These are phyloP conservation scores for Terana coerulea DNA, from an alignment of 768 basidiomycete genomes.

Conservation along the genomic window DNA sequence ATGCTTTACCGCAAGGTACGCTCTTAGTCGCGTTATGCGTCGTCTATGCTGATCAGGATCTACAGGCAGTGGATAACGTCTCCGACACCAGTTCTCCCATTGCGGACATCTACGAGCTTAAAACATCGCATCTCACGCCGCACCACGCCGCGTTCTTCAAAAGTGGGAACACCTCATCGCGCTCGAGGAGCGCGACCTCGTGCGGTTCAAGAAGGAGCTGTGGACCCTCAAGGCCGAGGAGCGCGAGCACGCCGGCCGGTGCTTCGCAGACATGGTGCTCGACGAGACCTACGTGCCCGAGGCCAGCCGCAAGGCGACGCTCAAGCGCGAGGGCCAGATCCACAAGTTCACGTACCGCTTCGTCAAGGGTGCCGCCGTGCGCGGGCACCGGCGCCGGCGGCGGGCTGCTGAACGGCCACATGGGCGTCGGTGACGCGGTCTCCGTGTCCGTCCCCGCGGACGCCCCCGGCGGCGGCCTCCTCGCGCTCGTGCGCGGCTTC, in stretches of 20 bases:
- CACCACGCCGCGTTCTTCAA: slow-evolving; percentile 76
- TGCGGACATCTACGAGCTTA: slow-evolving; percentile 65
- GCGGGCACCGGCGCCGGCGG: background rate
- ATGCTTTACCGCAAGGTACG: slow-evolving; percentile 89
- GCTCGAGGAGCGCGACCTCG: slow-evolving; percentile 82
- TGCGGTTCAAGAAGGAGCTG: slow-evolving; percentile 83
- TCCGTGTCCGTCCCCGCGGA: slow-evolving; percentile 85
- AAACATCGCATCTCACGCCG: slow-evolving; percentile 75
- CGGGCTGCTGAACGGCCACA: slow-evolving; percentile 71
- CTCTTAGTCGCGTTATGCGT: slow-evolving; percentile 2
- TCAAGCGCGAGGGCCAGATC: slow-evolving; percentile 47
- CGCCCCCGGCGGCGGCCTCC: too few species aligned
- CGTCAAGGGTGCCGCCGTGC: slow-evolving; percentile 24
- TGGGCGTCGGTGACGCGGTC: slow-evolving; percentile 78
- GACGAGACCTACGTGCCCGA: slow-evolving; percentile 37
- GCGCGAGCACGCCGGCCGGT: slow-evolving; percentile 78
- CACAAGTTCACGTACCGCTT: slow-evolving; percentile 82
- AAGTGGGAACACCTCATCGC: slow-evolving; percentile 87
- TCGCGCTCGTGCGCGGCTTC: slow-evolving; percentile 82
- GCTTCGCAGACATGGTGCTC: slow-evolving; percentile 78
- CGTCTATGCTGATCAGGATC: slow-evolving; percentile 1
- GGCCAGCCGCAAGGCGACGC: slow-evolving; percentile 10
- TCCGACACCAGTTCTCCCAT: slow-evolving; percentile 50
- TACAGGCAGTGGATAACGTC: slow-evolving; percentile 67
- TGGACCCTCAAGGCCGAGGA: slow-evolving; percentile 88